Conservation (phyloP, 2,329 filamentous ascomycete species). For the Colletotrichum cordylinicola region DNA sequence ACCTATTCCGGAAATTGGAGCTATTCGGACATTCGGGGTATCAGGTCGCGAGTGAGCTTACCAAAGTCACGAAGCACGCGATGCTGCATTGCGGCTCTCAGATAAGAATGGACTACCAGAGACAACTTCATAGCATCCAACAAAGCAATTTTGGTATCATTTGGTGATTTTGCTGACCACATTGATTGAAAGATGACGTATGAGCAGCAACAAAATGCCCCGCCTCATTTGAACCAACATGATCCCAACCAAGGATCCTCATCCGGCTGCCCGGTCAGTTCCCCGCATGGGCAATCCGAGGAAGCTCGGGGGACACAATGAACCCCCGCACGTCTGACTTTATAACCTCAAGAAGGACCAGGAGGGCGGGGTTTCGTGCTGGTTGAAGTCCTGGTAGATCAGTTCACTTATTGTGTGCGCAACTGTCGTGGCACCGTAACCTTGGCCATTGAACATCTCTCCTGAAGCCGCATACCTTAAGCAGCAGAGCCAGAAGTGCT, state of each 20-base stretch:
- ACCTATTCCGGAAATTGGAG: not conserved
- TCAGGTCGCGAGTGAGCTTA: not conserved
- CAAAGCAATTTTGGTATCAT: not conserved
- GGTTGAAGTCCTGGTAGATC: not conserved
- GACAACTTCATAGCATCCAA: not conserved
- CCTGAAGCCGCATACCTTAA: not conserved
- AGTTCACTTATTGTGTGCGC: not conserved
- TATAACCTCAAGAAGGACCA: not conserved
- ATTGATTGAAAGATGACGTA: not conserved
- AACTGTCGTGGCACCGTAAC: not conserved
- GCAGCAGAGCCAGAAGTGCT: not conserved
- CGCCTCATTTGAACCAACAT: not conserved
- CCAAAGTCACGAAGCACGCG: not conserved
- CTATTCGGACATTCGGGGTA: not conserved
- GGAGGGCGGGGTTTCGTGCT: not conserved
- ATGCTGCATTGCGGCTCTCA: not conserved
- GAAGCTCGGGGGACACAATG: not conserved
- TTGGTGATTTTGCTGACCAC: not conserved
- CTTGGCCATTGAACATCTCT: not conserved
- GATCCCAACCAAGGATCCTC: not conserved
- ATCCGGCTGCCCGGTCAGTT: not conserved
- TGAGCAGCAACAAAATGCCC: not conserved
- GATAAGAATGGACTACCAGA: not conserved
- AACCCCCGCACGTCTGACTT: conserved; percentile 1
- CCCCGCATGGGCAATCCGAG: not conserved